phyloP scores from a whole-genome alignment of 768 basidiomycete species.

The Trichaptum fuscoviolaceum region DNA sequence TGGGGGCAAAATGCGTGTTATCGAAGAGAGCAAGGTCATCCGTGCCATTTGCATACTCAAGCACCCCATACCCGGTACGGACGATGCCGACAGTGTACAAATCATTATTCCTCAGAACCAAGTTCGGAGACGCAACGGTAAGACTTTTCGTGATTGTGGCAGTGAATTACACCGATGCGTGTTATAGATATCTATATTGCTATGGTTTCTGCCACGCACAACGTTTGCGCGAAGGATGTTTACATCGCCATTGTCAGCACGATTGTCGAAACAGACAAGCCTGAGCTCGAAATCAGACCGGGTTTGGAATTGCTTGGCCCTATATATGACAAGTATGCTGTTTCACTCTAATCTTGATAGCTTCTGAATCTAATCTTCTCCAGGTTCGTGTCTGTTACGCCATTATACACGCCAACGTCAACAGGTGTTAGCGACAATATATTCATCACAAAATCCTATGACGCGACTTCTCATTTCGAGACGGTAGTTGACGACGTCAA shows the following conservation, averaged over 20 bases:
- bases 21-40: conserved; percentile 93
- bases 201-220: conserved; percentile 94
- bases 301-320: conserved; percentile 88
- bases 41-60: conserved; percentile 97
- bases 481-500: conserved; percentile 97
- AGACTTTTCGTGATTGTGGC: conserved; percentile 19
- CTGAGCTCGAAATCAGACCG: conserved; percentile 89
- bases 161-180: conserved; percentile 8
- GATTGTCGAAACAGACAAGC: conserved; percentile 90
- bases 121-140: conserved; percentile 87
- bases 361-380: conserved; percentile 1
- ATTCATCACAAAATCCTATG: conserved; percentile 96
- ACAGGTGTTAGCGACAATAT: conserved; percentile 82
- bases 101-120: conserved; percentile 99
- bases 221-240: conserved; percentile 93
- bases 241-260: conserved; percentile 98
- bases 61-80: conserved; percentile 97
- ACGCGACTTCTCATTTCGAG: conserved; percentile 98
- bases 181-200: conserved; percentile 96
- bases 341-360: not conserved
- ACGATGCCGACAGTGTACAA: conserved; percentile 91
- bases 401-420: conserved; percentile 85
- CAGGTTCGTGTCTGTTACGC: conserved; percentile 87
- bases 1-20: conserved; percentile 76
- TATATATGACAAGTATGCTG: conserved; percentile 85